phyloP scores from a whole-genome alignment of 2,329 filamentous ascomycete genomes.

The Beauveria bassiana region DNA sequence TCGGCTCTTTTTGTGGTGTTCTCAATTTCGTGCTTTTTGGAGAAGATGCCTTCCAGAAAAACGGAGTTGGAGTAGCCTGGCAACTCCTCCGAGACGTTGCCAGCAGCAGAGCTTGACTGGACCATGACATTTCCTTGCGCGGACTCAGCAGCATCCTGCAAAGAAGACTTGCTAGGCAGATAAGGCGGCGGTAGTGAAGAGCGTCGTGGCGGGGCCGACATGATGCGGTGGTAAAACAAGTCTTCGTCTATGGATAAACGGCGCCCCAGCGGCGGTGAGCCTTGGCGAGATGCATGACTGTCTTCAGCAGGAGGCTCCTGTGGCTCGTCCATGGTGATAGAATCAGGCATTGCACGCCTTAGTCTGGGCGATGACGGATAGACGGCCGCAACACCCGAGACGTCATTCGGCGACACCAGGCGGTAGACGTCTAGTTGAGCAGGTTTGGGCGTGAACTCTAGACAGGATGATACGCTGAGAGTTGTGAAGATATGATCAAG shows the following conservation, averaged over 20 bases:
- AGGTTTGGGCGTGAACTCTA: background rate
- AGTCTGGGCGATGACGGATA: background rate
- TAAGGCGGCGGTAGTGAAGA: slow-evolving; percentile 42
- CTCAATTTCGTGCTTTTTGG: slow-evolving; percentile 59
- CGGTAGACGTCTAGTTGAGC: background rate
- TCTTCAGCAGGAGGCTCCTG: slow-evolving; percentile 23
- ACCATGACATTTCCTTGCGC: background rate
- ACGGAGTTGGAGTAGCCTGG: slow-evolving; percentile 52
- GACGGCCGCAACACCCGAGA: slow-evolving; percentile 2
- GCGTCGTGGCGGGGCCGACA: slow-evolving; percentile 36
- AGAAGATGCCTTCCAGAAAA: slow-evolving; percentile 48
- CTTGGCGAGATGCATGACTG: slow-evolving; percentile 20
- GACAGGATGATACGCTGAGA: background rate
- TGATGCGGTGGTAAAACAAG: slow-evolving; percentile 43
- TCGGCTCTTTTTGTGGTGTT: slow-evolving; percentile 55
- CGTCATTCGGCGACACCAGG: slow-evolving; percentile 1
- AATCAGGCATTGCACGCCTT: slow-evolving; percentile 18
- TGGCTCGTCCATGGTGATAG: slow-evolving; percentile 27
- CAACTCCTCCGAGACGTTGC: slow-evolving; percentile 36
- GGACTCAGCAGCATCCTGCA: background rate
- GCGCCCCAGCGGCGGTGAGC: slow-evolving; percentile 32
- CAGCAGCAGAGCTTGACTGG: background rate
- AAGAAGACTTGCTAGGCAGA: slow-evolving; percentile 20
- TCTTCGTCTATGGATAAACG: slow-evolving; percentile 50
- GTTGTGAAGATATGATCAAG: slow-evolving; percentile 24